Conservation (phyloP, 2,329 filamentous ascomycete genomes). For the Colletotrichum lindemuthianum region DNA sequence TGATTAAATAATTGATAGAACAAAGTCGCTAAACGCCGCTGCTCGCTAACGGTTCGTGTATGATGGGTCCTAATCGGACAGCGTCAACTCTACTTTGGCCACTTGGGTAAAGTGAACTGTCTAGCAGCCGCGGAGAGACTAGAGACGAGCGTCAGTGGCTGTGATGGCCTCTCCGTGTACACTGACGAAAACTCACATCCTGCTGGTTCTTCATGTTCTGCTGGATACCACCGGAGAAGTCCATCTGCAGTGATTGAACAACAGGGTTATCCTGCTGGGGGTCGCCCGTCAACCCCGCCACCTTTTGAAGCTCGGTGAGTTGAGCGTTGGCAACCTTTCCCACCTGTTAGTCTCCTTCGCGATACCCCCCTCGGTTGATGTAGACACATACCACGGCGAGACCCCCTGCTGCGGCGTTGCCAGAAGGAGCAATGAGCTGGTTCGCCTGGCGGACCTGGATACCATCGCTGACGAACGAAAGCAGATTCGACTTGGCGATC, state of each 20-base stretch:
- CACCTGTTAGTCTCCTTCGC: not conserved
- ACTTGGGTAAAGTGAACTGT: not conserved
- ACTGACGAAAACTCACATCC: not conserved
- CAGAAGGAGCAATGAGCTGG: constrained; percentile 31
- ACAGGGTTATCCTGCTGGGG: constrained; percentile 27
- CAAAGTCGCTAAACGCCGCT: constrained; percentile 16
- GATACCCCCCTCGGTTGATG: not conserved
- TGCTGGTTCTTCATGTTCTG: constrained; percentile 36
- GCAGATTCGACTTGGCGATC: constrained; percentile 35
- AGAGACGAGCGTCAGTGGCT: not conserved
- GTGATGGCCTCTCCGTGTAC: no score
- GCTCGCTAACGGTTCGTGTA: not conserved
- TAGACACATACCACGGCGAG: constrained; percentile 25
- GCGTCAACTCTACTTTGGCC: not conserved
- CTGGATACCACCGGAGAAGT: constrained; percentile 35
- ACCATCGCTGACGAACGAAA: constrained; percentile 34
- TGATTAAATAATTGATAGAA: constrained; percentile 1
- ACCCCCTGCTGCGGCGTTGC: constrained; percentile 23
- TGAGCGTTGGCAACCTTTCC: constrained; percentile 31
- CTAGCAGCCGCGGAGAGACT: constrained; percentile 28
- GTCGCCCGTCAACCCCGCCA: constrained; percentile 29
- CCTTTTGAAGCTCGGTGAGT: constrained; percentile 30
- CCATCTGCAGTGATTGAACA: constrained; percentile 24
- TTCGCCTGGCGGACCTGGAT: constrained; percentile 34
- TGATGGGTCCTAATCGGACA: no score